Base-by-base conservation (phyloP, 495 filamentous ascomycete species). In the Penicillium pulvis region DNA sequence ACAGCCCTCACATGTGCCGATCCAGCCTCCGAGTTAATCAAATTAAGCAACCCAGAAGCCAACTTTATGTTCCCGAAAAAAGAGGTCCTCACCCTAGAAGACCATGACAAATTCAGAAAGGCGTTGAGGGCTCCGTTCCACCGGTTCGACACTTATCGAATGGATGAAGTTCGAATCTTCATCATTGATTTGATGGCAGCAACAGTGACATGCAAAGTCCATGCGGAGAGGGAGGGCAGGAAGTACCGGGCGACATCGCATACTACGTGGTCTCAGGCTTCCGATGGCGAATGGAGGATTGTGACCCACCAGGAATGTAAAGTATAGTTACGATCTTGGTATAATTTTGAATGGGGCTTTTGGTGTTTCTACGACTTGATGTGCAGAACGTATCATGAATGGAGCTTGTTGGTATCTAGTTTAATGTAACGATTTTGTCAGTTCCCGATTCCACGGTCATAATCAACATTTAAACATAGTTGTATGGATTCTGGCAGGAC, bases 171-270 rank as follows among this genome's bases (percentile, higher is more conserved):
- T 5, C 66, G 70, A 4, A 66, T 70, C 6, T 72, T 76, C 57
- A 67, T 77, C 23, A 74, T 79, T 36, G 76, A 76, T 54, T 56
- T 79, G 16, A 79, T 79, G 76, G 76, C 75, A 0, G 76, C 73
- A 8, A 62, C 67, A 1, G 67, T 79, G 10, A 78, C 75, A 11
- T 77, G 74, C 48, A 63, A 62, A 33, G 60, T 77, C 33, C 63
- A 67, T 12, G 74, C 74, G 2, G 42, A 61, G 16, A 50, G 66
- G 8, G 67, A 66, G 1, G 56, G 67, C 26, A 65, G 59, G 20
- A 52, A 61, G 51, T 77, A 71, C 31, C 58, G 53, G n/a, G 71
- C 64, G 1, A 71, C 67, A 8, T 70, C 69, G 20, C 73, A 72
- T 35, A 72, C 71, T 24, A 79, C 76, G 1, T 79, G 76, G 76